These are phyloP conservation scores for Penicillium silybi DNA, from an alignment of 495 filamentous ascomycete species.

Conservation along the genomic window DNA sequence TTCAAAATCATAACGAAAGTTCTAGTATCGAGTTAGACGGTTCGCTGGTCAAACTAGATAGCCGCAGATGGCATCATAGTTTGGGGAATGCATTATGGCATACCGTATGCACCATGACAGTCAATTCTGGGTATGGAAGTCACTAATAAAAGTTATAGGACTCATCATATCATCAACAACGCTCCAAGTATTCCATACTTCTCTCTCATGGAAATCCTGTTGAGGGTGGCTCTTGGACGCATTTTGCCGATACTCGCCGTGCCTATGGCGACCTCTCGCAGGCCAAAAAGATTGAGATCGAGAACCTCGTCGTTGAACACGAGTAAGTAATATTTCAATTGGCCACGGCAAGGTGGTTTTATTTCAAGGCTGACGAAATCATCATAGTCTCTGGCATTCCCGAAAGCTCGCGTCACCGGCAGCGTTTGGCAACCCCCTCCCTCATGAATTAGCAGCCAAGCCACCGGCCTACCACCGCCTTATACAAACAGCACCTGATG, in stretches of 20 bases:
- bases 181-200: slow-evolving; percentile 21
- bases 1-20: no score
- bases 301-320: slow-evolving; percentile 18
- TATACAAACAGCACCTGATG: slow-evolving; percentile 17
- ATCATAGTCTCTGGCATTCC: slow-evolving; percentile 18
- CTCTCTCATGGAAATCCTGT: slow-evolving; percentile 19
- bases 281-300: slow-evolving; percentile 14
- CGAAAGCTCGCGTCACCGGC: slow-evolving; percentile 17
- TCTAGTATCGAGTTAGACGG: slow-evolving; percentile 18
- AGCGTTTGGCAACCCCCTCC: slow-evolving; percentile 17
- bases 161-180: slow-evolving; percentile 22
- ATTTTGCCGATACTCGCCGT: slow-evolving; percentile 19
- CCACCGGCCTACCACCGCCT: slow-evolving; percentile 20
- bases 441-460: slow-evolving; percentile 20
- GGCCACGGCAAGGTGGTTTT: no score
- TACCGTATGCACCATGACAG: slow-evolving; percentile 12
- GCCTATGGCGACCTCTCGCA: slow-evolving; percentile 16
- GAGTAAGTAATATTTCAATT: slow-evolving; percentile 11
- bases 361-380: no score
- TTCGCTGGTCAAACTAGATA: slow-evolving; percentile 15
- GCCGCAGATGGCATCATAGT: slow-evolving; percentile 21
- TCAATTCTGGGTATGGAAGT: no score
- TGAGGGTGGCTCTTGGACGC: slow-evolving; percentile 21
- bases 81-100: slow-evolving; percentile 23
- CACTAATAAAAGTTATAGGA: slow-evolving; percentile 3